Evolutionary conservation across 139 green algal species (phyloP), one percentile per base, ranked within the genome.

Genomic region (Chlamydomonas sp.): DNA sequence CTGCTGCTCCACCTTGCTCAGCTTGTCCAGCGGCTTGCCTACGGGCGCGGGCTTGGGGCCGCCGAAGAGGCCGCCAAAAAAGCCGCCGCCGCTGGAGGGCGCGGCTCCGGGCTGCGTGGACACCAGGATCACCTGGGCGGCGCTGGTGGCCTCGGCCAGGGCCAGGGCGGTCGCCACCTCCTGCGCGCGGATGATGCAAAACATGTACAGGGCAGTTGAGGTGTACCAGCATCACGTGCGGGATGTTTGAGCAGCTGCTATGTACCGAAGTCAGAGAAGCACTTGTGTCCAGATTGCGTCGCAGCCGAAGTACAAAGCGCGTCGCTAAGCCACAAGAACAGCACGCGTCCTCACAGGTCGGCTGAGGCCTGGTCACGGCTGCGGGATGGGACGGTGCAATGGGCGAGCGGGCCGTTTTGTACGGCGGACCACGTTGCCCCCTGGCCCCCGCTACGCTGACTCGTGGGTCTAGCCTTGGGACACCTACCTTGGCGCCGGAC

Each of bases 1-100:
- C 82, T 64, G 71, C 82, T 86, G 72, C 82, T 86, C 82, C 60
- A 72, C 9, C 6, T n/a, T 60, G 18, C 71, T n/a, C 82, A 86
- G 71, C 20, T 63, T 63, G 8, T 74, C 72, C 16, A 86, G 4
- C 20, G 71, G 69, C 71, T 79, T 69, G 58, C 17, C 81, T 3
- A 59, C 68, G n/a, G 80, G 8, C 68, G 63, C 77, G 57, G 49
- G 15, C 71, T 86, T 86, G 82, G 59, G 9, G 58, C 64, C 58
- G 17, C 80, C 69, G 68, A 63, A 63, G 74, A 63, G 8, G 9
- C 74, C 77, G 49, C 81, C 81, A 20, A 69, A 61, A 7, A 71
- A 5, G 49, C 60, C 61, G 82, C 18, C 62, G 61, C 71, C 71
- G 3, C 5, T 5, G 31, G 61, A 18, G 1, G 67, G 5, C 17